phyloP scores from a whole-genome alignment of 768 basidiomycete species.

The Hemileccinum rubropunctum region DNA sequence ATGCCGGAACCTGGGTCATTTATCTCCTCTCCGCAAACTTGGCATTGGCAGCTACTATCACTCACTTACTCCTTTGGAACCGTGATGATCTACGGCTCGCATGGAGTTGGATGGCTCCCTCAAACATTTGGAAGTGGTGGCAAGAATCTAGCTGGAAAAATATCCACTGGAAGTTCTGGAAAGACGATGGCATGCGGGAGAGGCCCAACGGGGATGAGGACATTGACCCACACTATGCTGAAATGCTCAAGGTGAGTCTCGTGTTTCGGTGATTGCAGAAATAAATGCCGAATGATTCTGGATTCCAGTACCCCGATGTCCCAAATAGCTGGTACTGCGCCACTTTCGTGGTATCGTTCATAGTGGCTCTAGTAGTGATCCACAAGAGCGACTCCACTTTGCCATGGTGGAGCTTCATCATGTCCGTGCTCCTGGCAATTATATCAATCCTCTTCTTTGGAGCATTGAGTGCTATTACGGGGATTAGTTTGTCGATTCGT shows the following conservation, averaged over 20 bases:
- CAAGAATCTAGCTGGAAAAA: constrained; percentile 14
- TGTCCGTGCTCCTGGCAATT: constrained; percentile 49
- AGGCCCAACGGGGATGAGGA: constrained; percentile 37
- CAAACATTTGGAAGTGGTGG: constrained; percentile 27
- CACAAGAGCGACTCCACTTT: constrained; percentile 53
- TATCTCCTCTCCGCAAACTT: constrained; percentile 17
- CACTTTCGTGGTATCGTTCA: constrained; percentile 32
- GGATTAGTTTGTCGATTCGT: constrained; percentile 17
- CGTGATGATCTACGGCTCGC: constrained; percentile 44
- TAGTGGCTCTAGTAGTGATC: constrained; percentile 51
- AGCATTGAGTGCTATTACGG: constrained; percentile 53
- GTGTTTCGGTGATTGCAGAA: constrained; percentile 15
- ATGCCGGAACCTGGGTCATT: constrained; percentile 25
- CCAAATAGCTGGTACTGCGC: constrained; percentile 33
- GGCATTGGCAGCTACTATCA: constrained; percentile 45
- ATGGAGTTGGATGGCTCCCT: constrained; percentile 46
- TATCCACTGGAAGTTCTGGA: constrained; percentile 41
- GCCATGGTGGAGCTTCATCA: constrained; percentile 59
- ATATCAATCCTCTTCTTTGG: constrained; percentile 52
- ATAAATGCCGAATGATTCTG: neutral
- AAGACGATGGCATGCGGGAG: constrained; percentile 12
- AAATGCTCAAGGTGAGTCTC: constrained; percentile 42
- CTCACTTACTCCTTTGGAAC: constrained; percentile 53
- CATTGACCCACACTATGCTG: constrained; percentile 53
- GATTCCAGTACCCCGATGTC: constrained; percentile 31